These are phyloP conservation scores for Recurvomyces mirabilis DNA, from an alignment of 495 filamentous ascomycete species.

Conservation along the genomic window DNA sequence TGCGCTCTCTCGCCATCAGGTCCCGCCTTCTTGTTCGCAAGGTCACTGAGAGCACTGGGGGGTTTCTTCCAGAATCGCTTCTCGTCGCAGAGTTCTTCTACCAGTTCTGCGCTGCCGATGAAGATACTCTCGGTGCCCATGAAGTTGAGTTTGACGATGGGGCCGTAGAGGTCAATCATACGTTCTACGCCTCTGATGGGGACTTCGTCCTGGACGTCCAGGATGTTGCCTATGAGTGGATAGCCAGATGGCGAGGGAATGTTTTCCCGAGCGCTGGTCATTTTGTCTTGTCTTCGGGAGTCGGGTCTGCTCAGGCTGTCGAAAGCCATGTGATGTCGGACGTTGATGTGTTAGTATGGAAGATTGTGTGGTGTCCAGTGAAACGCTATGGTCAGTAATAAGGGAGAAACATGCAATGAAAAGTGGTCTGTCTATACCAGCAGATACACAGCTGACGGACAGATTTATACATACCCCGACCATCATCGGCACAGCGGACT, in stretches of 20 bases:
- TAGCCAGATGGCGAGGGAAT: slow-evolving; percentile 22
- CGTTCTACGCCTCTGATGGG: slow-evolving; percentile 20
- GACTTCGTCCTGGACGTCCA: slow-evolving; percentile 22
- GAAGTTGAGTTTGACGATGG: slow-evolving; percentile 21
- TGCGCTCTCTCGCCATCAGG: slow-evolving; percentile 23
- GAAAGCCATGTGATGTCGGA: neutral
- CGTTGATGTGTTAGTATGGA: no score
- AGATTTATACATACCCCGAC: no score
- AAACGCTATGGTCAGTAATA: no score
- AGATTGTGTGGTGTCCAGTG: no score
- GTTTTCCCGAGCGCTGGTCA: slow-evolving; percentile 6
- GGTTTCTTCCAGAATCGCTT: slow-evolving; percentile 44
- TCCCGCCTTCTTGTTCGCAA: slow-evolving; percentile 41
- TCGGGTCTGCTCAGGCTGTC: slow-evolving; percentile 1
- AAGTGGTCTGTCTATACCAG: no score
- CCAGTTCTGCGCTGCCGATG: slow-evolving; percentile 39
- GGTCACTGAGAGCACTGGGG: slow-evolving; percentile 37
- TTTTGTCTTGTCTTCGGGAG: neutral
- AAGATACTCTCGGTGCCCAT: slow-evolving; percentile 2
- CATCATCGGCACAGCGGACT: no score
- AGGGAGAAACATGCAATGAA: no score
- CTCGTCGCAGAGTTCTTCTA: slow-evolving; percentile 59
- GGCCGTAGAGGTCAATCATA: slow-evolving; percentile 23
- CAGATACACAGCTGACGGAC: no score
- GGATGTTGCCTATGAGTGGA: slow-evolving; percentile 25